Evolutionary conservation across 441 rosid species (phyloP).

Genomic region (Populus hybrid): DNA sequence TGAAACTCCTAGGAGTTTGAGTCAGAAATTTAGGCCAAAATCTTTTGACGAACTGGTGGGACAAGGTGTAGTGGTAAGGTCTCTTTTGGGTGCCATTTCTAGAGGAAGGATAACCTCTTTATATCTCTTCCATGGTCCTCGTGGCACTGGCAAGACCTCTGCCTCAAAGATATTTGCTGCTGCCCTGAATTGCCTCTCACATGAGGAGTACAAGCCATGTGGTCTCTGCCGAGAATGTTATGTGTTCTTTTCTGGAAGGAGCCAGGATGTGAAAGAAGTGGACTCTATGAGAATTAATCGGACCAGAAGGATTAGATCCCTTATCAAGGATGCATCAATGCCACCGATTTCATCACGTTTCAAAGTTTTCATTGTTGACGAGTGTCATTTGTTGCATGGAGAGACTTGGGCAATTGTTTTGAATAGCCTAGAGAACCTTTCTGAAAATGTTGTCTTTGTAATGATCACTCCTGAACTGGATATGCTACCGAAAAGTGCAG

Average conservation of each 20-base stretch:
- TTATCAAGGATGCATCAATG: conserved; percentile 52
- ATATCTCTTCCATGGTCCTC: conserved; percentile 87
- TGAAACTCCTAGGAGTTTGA: conserved; percentile 59
- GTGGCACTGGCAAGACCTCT: conserved; percentile 89
- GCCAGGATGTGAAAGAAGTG: conserved; percentile 66
- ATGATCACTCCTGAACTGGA: conserved; percentile 74
- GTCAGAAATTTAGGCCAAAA: conserved; percentile 73
- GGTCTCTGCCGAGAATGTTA: conserved; percentile 77
- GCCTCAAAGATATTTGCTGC: conserved; percentile 84
- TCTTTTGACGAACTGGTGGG: conserved; percentile 81
- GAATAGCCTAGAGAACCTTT: conserved; percentile 57
- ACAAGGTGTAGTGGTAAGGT: conserved; percentile 67
- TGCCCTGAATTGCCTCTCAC: conserved; percentile 79
- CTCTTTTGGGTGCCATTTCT: conserved; percentile 68
- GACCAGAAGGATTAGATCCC: conserved; percentile 48
- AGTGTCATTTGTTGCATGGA: conserved; percentile 69
- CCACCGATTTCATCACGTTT: conserved; percentile 72
- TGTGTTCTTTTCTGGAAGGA: conserved; percentile 56
- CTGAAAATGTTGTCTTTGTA: conserved; percentile 61
- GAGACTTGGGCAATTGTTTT: conserved; percentile 74
- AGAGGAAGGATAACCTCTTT: conserved; percentile 67
- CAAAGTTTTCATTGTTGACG: conserved; percentile 73
- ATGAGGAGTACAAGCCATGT: conserved; percentile 69
- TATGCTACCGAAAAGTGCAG: conserved; percentile 67
- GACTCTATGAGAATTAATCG: conserved; percentile 68